Conservation (phyloP, 2,329 filamentous ascomycete genomes). For the Arthroderma sp. region DNA sequence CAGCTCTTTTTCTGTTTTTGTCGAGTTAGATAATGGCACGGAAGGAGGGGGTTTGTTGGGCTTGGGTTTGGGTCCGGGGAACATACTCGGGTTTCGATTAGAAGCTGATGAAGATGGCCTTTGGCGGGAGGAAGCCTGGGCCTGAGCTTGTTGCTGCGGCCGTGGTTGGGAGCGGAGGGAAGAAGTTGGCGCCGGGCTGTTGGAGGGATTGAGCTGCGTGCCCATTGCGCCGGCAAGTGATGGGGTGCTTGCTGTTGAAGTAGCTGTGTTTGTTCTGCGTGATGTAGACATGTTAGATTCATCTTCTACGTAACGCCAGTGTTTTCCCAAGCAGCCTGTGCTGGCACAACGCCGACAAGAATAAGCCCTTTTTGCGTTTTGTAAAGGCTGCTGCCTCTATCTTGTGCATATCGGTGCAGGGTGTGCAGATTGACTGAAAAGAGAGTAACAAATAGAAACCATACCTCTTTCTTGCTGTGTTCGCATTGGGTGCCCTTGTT, state of each 20-base stretch:
- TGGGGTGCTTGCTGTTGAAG: conserved; percentile 49
- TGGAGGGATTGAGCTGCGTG: conserved; percentile 44
- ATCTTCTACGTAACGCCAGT: background rate
- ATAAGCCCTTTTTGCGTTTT: background rate
- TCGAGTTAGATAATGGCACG: conserved; percentile 9
- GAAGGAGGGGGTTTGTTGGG: conserved; percentile 14
- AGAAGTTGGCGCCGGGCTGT: conserved; percentile 50
- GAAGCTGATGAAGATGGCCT: conserved; percentile 50
- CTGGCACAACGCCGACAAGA: background rate
- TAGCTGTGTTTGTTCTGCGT: conserved; percentile 37
- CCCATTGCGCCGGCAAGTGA: conserved; percentile 65
- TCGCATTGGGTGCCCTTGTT: conserved; percentile 59
- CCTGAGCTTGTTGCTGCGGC: conserved; percentile 66
- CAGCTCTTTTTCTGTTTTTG: conserved; percentile 13
- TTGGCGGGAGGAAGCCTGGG: conserved; percentile 46
- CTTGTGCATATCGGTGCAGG: background rate
- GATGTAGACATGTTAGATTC: conserved; percentile 9
- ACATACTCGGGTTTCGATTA: conserved; percentile 42
- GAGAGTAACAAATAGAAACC: conserved; percentile 14
- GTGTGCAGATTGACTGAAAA: background rate
- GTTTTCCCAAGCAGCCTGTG: background rate
- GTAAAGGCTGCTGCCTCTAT: background rate
- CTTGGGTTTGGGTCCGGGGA: conserved; percentile 23
- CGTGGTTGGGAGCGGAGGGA: conserved; percentile 54
- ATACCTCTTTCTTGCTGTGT: conserved; percentile 63